phyloP scores from a whole-genome alignment of 345 rosid species.

The Reutealis trisperma region DNA sequence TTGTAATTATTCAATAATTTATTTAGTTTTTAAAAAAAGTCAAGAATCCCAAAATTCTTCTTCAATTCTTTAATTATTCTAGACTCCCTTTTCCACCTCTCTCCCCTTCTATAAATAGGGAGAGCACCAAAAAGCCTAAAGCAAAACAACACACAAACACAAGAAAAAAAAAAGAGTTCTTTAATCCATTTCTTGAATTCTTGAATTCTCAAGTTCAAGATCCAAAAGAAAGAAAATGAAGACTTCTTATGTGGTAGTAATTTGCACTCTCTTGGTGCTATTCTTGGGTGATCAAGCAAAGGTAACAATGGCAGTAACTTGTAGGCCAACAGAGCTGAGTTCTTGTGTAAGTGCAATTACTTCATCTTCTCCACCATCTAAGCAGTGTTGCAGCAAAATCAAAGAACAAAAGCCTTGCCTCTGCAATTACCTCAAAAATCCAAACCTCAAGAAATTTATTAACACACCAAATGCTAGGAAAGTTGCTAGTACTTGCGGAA shows the following conservation, averaged over 20 bases:
- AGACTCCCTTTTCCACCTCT: slow-evolving; percentile 13
- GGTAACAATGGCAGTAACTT: slow-evolving; percentile 64
- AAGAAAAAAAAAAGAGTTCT: background rate
- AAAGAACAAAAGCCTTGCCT: slow-evolving; percentile 89
- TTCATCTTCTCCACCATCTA: slow-evolving; percentile 64
- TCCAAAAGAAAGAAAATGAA: slow-evolving; percentile 37
- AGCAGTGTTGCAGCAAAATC: slow-evolving; percentile 71
- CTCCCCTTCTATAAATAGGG: slow-evolving; percentile 56
- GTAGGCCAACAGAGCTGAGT: slow-evolving; percentile 78
- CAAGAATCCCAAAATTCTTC: background rate
- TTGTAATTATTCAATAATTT: background rate
- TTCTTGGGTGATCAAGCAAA: slow-evolving; percentile 39
- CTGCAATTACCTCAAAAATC: slow-evolving; percentile 81
- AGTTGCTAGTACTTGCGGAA: slow-evolving; percentile 79
- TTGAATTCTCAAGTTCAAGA: background rate
- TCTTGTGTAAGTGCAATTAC: slow-evolving; percentile 79
- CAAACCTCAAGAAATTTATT: slow-evolving; percentile 61
- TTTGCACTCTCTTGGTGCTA: slow-evolving; percentile 45
- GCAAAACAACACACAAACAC: slow-evolving; percentile 21
- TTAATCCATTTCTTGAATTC: background rate
- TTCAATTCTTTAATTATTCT: slow-evolving; percentile 8
- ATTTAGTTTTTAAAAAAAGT: background rate
- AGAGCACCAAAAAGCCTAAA: slow-evolving; percentile 20
- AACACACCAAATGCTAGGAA: slow-evolving; percentile 87
- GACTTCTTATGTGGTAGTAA: slow-evolving; percentile 35